Evolutionary conservation across 495 filamentous ascomycete species (phyloP).

Genomic region (Penicillium pulvis): DNA sequence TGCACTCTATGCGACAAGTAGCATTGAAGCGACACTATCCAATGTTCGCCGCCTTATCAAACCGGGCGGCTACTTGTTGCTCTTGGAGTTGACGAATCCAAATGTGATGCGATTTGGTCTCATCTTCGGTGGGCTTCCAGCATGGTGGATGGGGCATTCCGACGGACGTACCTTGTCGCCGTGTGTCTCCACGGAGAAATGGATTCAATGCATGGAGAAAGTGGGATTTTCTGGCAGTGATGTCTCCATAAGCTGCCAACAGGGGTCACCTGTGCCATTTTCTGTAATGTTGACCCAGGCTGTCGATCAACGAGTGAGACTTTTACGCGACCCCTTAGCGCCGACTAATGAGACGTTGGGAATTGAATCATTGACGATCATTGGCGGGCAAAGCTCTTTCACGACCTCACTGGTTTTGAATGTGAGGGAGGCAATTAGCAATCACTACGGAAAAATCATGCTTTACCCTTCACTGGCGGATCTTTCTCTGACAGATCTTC

Average conservation of each 20-base stretch:
- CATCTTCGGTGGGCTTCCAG: slow-evolving; percentile 44
- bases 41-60: slow-evolving; percentile 45
- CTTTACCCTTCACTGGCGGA: slow-evolving; percentile 19
- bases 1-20: slow-evolving; percentile 28
- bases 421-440: slow-evolving; percentile 13
- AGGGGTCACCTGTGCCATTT: slow-evolving; percentile 27
- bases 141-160: slow-evolving; percentile 55
- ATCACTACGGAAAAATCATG: slow-evolving; percentile 15
- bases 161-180: slow-evolving; percentile 45
- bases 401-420: slow-evolving; percentile 14
- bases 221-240: slow-evolving; percentile 54
- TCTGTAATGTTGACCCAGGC: slow-evolving; percentile 49
- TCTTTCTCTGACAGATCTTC: slow-evolving; percentile 10
- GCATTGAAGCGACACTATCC: slow-evolving; percentile 24
- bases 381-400: slow-evolving; percentile 25
- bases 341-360: slow-evolving; percentile 7
- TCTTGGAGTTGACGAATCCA: slow-evolving; percentile 47
- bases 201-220: slow-evolving; percentile 40
- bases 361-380: slow-evolving; percentile 26
- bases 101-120: slow-evolving; percentile 27
- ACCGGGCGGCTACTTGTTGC: slow-evolving; percentile 55
- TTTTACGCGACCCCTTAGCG: slow-evolving; percentile 32
- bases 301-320: slow-evolving; percentile 37
- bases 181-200: slow-evolving; percentile 30
- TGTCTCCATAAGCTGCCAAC: slow-evolving; percentile 18